Evolutionary conservation across 176 grass and related monocot genomes (phyloP).

Genomic region (Oryza brachyantha): DNA sequence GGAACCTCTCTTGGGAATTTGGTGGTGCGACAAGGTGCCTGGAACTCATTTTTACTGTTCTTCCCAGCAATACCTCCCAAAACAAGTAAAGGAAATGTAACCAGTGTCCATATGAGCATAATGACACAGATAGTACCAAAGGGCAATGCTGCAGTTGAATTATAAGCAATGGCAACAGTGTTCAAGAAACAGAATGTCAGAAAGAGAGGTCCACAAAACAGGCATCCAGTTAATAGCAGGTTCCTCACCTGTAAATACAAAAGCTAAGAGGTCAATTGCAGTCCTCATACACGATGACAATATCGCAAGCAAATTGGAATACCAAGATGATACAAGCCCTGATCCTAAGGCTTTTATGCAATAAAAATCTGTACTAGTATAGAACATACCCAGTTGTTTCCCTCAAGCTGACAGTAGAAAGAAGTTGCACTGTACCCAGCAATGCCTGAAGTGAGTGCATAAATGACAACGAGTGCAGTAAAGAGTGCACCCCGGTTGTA

Average conservation of each 20-base stretch:
- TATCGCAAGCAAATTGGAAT: background rate
- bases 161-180: constrained; percentile 92
- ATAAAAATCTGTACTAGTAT: background rate
- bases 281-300: background rate
- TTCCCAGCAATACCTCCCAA: constrained; percentile 97
- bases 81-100: constrained; percentile 91
- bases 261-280: background rate
- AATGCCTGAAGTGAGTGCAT: constrained; percentile 96
- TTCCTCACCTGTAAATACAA: constrained; percentile 77
- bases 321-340: background rate
- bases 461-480: constrained; percentile 93
- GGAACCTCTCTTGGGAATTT: constrained; percentile 96
- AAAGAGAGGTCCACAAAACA: constrained; percentile 93
- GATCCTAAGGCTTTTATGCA: background rate
- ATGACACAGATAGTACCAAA: constrained; percentile 97
- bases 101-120: constrained; percentile 91
- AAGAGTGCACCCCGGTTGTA: constrained; percentile 96
- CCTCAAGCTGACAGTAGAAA: constrained; percentile 94
- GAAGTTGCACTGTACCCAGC: constrained; percentile 89
- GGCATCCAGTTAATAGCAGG: constrained; percentile 83
- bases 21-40: constrained; percentile 83
- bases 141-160: constrained; percentile 85
- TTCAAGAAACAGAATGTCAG: constrained; percentile 98
- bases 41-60: constrained; percentile 86
- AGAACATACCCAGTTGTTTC: constrained; percentile 76